phyloP scores from a whole-genome alignment of 805 yeast species.

The Komagataella populi region DNA sequence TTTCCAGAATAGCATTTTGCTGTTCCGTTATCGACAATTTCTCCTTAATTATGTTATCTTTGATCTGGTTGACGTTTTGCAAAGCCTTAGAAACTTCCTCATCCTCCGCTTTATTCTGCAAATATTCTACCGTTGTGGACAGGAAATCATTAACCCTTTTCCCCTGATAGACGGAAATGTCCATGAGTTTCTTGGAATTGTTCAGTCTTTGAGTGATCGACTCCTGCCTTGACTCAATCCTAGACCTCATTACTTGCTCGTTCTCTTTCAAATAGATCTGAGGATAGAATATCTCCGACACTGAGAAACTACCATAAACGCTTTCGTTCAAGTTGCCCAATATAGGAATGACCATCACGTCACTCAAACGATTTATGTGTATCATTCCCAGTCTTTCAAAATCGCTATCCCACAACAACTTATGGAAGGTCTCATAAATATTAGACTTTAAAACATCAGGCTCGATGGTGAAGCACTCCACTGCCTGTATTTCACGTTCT shows the following conservation, averaged over 20 bases:
- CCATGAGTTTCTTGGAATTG: constrained; percentile 8
- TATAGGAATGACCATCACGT: constrained; percentile 19
- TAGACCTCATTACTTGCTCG: constrained; percentile 7
- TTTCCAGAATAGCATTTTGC: background rate
- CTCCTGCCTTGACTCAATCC: background rate
- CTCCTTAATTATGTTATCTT: background rate
- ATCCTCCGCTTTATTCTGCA: constrained; percentile 4
- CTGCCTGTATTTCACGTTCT: constrained; percentile 4
- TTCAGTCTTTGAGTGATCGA: constrained; percentile 7
- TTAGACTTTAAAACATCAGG: constrained; percentile 14
- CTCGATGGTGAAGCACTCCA: constrained; percentile 20
- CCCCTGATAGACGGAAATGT: constrained; percentile 17
- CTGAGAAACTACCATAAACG: constrained; percentile 14
- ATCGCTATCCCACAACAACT: constrained; percentile 17
- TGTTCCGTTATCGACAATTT: background rate
- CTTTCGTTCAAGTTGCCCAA: constrained; percentile 14
- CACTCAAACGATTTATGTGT: constrained; percentile 14
- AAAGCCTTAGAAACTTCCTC: background rate
- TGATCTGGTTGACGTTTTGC: background rate
- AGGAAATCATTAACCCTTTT: constrained; percentile 14
- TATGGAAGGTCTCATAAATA: constrained; percentile 20
- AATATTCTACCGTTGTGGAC: constrained; percentile 12
- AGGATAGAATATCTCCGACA: constrained; percentile 22
- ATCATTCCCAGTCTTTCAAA: constrained; percentile 10
- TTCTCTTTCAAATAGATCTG: constrained; percentile 22